These are phyloP conservation scores for Aspergillus sp. DNA, from an alignment of 2,329 filamentous ascomycete species.

Conservation along the genomic window DNA sequence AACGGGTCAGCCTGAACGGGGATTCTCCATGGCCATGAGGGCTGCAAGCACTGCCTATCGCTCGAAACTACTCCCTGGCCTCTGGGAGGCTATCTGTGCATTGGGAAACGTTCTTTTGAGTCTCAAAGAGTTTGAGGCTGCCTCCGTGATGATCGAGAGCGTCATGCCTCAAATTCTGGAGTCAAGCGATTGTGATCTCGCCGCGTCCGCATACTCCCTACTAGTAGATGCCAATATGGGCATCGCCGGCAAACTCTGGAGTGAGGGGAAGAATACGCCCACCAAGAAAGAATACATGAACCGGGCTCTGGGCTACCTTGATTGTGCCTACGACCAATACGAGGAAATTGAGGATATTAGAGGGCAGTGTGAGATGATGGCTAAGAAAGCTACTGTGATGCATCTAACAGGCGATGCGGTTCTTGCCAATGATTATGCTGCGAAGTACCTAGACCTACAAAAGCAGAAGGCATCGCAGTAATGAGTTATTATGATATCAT, in stretches of 20 bases:
- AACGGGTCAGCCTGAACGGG: conserved; percentile 68
- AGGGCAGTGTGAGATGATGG: conserved; percentile 76
- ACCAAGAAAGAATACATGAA: conserved; percentile 57
- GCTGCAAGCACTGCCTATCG: conserved; percentile 73
- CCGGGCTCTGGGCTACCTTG: conserved; percentile 60
- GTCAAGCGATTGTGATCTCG: conserved; percentile 61
- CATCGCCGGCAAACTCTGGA: conserved; percentile 57
- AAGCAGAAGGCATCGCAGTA: conserved; percentile 32
- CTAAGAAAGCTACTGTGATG: conserved; percentile 78
- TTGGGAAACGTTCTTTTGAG: conserved; percentile 69
- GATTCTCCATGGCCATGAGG: conserved; percentile 73
- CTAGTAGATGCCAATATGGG: conserved; percentile 80
- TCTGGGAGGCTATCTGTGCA: conserved; percentile 71
- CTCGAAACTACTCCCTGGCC: conserved; percentile 63
- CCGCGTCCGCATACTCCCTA: conserved; percentile 66
- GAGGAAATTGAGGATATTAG: conserved; percentile 65
- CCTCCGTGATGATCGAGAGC: conserved; percentile 63
- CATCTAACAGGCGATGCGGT: conserved; percentile 65
- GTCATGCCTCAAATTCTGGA: conserved; percentile 77
- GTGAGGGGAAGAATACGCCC: conserved; percentile 27
- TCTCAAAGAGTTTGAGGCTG: conserved; percentile 69
- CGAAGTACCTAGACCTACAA: conserved; percentile 62
- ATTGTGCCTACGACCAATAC: conserved; percentile 64
- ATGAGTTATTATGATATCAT: background rate
- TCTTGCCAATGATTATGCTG: conserved; percentile 66